Evolutionary conservation across 1,284 basidiomycete species (phyloP).

Genomic region (Trametes polyzona): DNA sequence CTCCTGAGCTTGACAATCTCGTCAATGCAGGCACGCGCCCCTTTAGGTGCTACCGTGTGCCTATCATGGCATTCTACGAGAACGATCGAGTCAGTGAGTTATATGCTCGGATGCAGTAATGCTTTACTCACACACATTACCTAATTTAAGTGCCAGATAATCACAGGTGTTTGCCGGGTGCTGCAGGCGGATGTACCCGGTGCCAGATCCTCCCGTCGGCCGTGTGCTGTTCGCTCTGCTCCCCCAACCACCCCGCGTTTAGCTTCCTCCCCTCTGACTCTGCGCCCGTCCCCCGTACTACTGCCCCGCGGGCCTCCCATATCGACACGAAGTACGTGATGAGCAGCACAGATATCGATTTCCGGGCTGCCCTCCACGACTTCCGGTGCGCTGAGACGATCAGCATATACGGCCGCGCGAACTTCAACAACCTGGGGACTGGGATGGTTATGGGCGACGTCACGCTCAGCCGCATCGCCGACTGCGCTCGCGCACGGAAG

Average conservation of each 20-base stretch:
- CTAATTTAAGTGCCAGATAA: not conserved
- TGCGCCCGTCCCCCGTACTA: not conserved
- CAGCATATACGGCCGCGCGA: not conserved
- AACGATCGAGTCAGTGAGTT: constrained; percentile 6
- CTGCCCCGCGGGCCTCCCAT: not conserved
- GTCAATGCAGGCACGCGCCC: constrained; percentile 6
- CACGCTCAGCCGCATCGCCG: constrained; percentile 1
- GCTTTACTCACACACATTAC: not conserved
- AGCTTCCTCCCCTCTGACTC: not conserved
- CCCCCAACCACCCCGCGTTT: not conserved
- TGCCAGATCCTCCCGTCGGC: constrained; percentile 1
- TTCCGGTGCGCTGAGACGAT: constrained; percentile 1
- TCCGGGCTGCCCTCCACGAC: not conserved
- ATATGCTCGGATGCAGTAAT: too few species aligned
- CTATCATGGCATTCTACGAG: constrained; percentile 11
- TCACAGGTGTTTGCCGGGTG: not conserved
- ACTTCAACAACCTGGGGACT: not conserved
- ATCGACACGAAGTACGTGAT: not conserved
- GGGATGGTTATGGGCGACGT: constrained; percentile 7
- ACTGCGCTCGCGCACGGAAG: constrained; percentile 11
- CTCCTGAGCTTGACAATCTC: constrained; percentile 8
- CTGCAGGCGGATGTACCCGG: not conserved
- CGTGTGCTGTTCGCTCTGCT: constrained; percentile 15
- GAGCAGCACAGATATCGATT: not conserved
- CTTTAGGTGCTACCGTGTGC: constrained; percentile 6